Conservation (phyloP, 2,329 filamentous ascomycete species). For the Fusarium clavum region DNA sequence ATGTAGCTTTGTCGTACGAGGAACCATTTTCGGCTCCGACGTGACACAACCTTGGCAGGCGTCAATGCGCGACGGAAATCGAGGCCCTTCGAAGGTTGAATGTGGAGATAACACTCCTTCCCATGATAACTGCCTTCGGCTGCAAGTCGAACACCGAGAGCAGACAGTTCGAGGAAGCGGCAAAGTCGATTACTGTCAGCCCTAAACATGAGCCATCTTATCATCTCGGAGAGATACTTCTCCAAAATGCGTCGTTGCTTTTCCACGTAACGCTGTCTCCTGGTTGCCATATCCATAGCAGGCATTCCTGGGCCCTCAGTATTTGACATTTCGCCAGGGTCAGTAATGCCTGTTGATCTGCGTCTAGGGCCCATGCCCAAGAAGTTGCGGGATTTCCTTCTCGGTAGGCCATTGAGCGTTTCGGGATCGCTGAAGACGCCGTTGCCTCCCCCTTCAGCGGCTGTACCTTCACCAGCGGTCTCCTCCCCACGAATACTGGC, state of each 20-base stretch:
- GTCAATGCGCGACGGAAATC: conserved; percentile 86
- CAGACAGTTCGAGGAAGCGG: conserved; percentile 94
- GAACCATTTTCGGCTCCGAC: conserved; percentile 96
- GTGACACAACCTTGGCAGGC: conserved; percentile 80
- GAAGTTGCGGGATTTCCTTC: conserved; percentile 66
- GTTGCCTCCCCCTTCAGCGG: conserved; percentile 73
- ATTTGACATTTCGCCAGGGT: conserved; percentile 59
- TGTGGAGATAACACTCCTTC: conserved; percentile 94
- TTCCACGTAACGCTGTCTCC: conserved; percentile 75
- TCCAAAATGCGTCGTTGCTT: conserved; percentile 88
- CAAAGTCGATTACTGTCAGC: conserved; percentile 95
- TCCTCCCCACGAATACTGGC: conserved; percentile 55
- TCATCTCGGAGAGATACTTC: conserved; percentile 91
- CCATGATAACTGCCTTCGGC: conserved; percentile 97
- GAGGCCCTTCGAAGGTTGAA: conserved; percentile 89
- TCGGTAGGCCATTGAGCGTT: conserved; percentile 48
- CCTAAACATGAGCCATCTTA: conserved; percentile 95
- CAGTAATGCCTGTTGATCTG: conserved; percentile 63
- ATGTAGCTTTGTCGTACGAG: conserved; percentile 97
- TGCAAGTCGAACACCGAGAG: conserved; percentile 90
- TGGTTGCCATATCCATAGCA: conserved; percentile 59
- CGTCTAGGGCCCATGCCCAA: conserved; percentile 61
- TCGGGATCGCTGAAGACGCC: conserved; percentile 53
- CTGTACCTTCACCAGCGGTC: conserved; percentile 65
- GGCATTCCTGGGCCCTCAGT: conserved; percentile 58